phyloP scores from a whole-genome alignment of 192 early-diverging fungal genomes.

The Coemansia sp. region DNA sequence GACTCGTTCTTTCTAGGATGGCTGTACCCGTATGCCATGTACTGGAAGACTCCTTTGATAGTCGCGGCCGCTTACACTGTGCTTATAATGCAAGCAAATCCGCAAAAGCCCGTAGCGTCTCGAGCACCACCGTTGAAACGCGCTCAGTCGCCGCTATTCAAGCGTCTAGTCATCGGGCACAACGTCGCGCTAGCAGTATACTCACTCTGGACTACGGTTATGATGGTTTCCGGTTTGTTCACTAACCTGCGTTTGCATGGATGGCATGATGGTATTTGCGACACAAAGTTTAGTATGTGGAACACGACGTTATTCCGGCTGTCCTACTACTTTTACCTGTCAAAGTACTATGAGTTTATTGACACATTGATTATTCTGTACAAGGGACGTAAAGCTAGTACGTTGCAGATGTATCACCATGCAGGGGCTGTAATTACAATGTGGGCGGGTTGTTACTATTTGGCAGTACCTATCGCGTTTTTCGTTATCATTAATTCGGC shows the following conservation, averaged over 20 bases:
- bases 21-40: conserved; percentile 72
- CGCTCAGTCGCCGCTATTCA: conserved; percentile 60
- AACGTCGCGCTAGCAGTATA: conserved; percentile 73
- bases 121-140: conserved; percentile 16
- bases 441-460: conserved; percentile 80
- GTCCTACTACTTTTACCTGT: conserved; percentile 86
- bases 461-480: conserved; percentile 80
- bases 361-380: conserved; percentile 85
- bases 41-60: conserved; percentile 70
- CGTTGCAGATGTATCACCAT: conserved; percentile 89
- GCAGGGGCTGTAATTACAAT: conserved; percentile 88
- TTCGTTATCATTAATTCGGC: conserved; percentile 82
- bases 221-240: conserved; percentile 61
- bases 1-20: conserved; percentile 68
- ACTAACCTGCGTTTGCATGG: conserved; percentile 58
- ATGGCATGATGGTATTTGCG: conserved; percentile 69
- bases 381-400: conserved; percentile 72
- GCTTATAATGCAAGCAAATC: conserved; percentile 38
- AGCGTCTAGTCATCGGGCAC: conserved; percentile 76
- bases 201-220: conserved; percentile 73
- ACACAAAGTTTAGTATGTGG: conserved; percentile 69
- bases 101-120: conserved; percentile 27
- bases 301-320: conserved; percentile 71
- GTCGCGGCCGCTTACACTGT: conserved; percentile 65
- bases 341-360: conserved; percentile 87